Conservation (phyloP, 2,329 filamentous ascomycete genomes). For the Pestalotiopsis sp. region DNA sequence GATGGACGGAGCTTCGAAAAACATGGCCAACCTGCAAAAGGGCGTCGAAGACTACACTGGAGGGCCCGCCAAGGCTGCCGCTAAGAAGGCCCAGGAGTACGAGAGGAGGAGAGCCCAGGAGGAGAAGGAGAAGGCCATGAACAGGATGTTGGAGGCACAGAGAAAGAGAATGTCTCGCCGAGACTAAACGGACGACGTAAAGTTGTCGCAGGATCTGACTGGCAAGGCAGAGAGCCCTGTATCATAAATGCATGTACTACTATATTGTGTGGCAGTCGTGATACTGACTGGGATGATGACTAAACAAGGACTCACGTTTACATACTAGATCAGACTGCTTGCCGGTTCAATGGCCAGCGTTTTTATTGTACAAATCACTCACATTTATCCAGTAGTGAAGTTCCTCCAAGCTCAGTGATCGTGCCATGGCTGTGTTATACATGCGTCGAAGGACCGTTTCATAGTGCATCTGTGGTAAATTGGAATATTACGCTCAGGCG, state of each 20-base stretch:
- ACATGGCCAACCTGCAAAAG: slow-evolving; percentile 18
- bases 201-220: neutral
- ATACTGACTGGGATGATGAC: neutral
- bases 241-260: neutral
- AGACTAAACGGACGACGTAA: neutral
- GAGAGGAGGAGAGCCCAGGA: slow-evolving; percentile 28
- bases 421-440: too few species aligned
- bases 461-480: too few species aligned
- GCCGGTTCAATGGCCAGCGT: neutral
- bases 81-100: slow-evolving; percentile 29
- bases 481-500: too few species aligned
- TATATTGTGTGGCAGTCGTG: neutral
- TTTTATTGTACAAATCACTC: neutral
- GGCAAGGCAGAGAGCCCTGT: neutral
- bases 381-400: neutral
- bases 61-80: slow-evolving; percentile 15
- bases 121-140: slow-evolving; percentile 42
- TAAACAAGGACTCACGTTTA: neutral
- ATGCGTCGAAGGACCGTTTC: too few species aligned
- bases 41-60: slow-evolving; percentile 34
- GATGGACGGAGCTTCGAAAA: slow-evolving; percentile 11
- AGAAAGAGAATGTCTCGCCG: slow-evolving; percentile 3
- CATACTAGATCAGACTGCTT: neutral
- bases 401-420: neutral
- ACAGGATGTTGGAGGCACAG: slow-evolving; percentile 15